Base-by-base conservation (phyloP, 371 early-diverging fungal genomes). In the Cladochytrium tenue region DNA sequence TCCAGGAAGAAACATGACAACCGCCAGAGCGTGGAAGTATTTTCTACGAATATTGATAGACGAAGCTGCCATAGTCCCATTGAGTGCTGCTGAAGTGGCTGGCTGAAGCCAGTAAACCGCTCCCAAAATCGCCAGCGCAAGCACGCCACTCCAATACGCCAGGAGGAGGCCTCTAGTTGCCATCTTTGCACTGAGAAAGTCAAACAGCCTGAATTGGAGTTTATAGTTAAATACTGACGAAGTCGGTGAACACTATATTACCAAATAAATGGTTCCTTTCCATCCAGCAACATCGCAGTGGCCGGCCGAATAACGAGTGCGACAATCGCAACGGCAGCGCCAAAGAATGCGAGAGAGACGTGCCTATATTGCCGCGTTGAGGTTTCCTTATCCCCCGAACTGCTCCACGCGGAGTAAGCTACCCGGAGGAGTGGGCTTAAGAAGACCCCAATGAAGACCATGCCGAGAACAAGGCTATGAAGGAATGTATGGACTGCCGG, bases 1-100 rank as follows among this genome's bases (percentile, higher is more conserved):
- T 1, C 90, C 94, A 0, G 95, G 96, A 15, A 89, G 80, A 77
- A 96, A 94, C 90, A 95, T 88, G 53, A 88, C 62, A 3, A 93
- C 88, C 0, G 93, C 93, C 33, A 94, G 72, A 1, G 84, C 82
- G 77, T 96, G 97, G 71, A 90, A 95, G 58, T 90, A 82, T 74
- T 96, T 96, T 70, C 97, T 86, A 31, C 88, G 61, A 52, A 71
- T 56, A 27, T 81, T 76, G 20, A 62, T 50, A 0, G 50, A n/a
- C 26, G 70, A 61, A 0, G 69, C 63, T 3, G 76, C 75, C n/a
- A 69, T 51, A 53, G 68, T 72, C 80, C 69, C 82, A 83, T 69
- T 73, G 35, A 71, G 23, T 15, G 62, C 62, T 13, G 43, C 43
- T 5, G 51, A 4, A 28, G 51, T 30, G 26, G 53, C 31, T 34